Percentiles rank a stretch among this genome's conserved stretches.
Conservation (phyloP, 768 basidiomycete species). For the Polyporus arcularius region DNA sequence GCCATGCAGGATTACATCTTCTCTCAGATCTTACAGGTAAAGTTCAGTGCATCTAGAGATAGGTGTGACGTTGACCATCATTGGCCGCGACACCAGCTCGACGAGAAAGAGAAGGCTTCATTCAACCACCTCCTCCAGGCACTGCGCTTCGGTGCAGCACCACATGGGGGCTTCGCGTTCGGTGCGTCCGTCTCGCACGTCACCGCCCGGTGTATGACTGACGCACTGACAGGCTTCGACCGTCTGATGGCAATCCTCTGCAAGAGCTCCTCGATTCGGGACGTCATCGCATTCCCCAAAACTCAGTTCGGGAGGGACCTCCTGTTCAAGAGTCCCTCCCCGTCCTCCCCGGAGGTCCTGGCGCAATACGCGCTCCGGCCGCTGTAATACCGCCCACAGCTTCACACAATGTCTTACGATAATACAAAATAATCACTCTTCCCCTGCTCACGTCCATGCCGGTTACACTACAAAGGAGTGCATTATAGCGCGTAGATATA, state of each 20-base stretch:
- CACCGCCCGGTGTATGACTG: not conserved
- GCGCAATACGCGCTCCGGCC: constrained; percentile 64
- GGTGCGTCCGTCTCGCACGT: constrained; percentile 42
- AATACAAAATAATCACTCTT: not conserved
- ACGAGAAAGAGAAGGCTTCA: constrained; percentile 66
- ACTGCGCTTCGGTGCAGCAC: constrained; percentile 86
- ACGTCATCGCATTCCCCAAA: constrained; percentile 98
- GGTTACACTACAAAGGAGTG: constrained; percentile 11
- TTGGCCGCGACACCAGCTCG: constrained; percentile 50
- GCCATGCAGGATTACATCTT: constrained; percentile 86
- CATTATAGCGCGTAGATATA: constrained; percentile 20
- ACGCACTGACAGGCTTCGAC: constrained; percentile 71
- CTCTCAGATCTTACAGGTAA: constrained; percentile 72
- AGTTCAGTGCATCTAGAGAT: constrained; percentile 22
- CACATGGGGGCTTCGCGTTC: constrained; percentile 93
- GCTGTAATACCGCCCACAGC: not conserved
- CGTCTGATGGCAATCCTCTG: constrained; percentile 90
- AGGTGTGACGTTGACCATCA: not conserved
- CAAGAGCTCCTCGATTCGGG: constrained; percentile 83
- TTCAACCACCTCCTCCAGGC: constrained; percentile 89
- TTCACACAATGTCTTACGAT: not conserved
- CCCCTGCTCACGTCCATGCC: constrained; percentile 2
- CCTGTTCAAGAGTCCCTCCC: constrained; percentile 86
- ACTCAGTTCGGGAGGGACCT: constrained; percentile 80
- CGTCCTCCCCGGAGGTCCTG: constrained; percentile 51